phyloP scores from a whole-genome alignment of 768 basidiomycete genomes.

The Xanthoconium purpureum region DNA sequence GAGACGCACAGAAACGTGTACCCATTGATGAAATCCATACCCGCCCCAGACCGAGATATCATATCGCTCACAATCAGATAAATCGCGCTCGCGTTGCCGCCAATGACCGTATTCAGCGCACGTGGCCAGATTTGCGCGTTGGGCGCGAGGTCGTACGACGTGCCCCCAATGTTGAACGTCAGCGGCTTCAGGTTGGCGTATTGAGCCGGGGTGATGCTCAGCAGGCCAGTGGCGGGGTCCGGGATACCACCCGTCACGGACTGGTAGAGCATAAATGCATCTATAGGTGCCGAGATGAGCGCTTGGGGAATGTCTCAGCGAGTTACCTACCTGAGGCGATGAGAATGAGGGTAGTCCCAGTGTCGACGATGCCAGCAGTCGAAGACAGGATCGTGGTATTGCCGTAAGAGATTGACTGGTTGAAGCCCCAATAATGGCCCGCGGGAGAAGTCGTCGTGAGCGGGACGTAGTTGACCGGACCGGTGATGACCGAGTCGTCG shows the following conservation, averaged over 20 bases:
- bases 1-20: no score
- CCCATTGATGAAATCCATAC: no score
- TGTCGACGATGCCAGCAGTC: constrained; percentile 34
- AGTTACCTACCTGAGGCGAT: constrained; percentile 18
- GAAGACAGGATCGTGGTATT: constrained; percentile 15
- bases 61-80: no score
- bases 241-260: neutral
- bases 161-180: neutral
- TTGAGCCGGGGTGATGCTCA: neutral
- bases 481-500: constrained; percentile 12
- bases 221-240: neutral
- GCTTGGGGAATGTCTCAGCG: no score
- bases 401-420: constrained; percentile 35
- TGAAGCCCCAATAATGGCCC: constrained; percentile 31
- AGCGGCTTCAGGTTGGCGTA: neutral
- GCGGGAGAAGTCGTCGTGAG: constrained; percentile 28
- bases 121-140: no score
- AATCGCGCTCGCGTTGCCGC: no score
- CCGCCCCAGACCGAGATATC: neutral
- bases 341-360: constrained; percentile 29
- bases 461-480: constrained; percentile 20
- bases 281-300: neutral
- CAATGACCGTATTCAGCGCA: no score
- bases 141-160: no score
- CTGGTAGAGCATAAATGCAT: neutral